phyloP scores from a whole-genome alignment of 208 protist genomes.

The Trypanosoma rangeli region DNA sequence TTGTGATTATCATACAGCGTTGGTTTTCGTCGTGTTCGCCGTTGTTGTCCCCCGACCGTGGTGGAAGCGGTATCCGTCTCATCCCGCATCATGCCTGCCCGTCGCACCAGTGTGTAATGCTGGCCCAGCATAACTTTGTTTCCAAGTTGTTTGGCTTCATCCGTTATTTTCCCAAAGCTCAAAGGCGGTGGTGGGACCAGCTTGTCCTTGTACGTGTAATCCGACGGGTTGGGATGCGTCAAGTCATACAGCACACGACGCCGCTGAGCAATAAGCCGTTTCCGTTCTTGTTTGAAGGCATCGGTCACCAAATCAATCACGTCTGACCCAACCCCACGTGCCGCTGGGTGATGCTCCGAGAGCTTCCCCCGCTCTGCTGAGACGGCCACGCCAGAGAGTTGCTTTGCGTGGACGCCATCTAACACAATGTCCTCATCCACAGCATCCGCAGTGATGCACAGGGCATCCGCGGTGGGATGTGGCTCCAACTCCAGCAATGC shows the following conservation, averaged over 20 bases:
- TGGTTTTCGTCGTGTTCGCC: constrained; percentile 36
- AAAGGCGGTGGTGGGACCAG: constrained; percentile 86
- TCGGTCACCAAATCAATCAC: constrained; percentile 89
- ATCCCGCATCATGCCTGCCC: constrained; percentile 53
- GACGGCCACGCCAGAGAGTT: constrained; percentile 7
- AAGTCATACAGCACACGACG: constrained; percentile 81
- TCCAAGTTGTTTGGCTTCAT: constrained; percentile 61
- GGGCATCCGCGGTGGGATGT: constrained; percentile 12
- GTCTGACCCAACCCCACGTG: constrained; percentile 67
- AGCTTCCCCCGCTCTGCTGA: constrained; percentile 19
- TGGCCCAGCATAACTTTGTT: constrained; percentile 74
- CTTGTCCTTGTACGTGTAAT: constrained; percentile 89
- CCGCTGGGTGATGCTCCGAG: constrained; percentile 43
- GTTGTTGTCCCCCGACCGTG: not conserved
- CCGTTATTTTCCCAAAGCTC: constrained; percentile 80
- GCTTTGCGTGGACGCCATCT: constrained; percentile 20
- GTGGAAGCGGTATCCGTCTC: constrained; percentile 12
- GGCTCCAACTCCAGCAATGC: constrained; percentile 12
- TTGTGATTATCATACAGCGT: constrained; percentile 82
- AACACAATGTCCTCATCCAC: constrained; percentile 33
- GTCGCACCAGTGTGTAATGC: constrained; percentile 72
- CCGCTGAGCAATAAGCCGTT: constrained; percentile 51
- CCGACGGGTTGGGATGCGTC: constrained; percentile 72
- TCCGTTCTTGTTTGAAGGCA: constrained; percentile 65
- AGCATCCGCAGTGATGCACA: constrained; percentile 3